Base-by-base conservation (phyloP, 192 early-diverging fungal genomes). In the Linnemannia exigua region DNA sequence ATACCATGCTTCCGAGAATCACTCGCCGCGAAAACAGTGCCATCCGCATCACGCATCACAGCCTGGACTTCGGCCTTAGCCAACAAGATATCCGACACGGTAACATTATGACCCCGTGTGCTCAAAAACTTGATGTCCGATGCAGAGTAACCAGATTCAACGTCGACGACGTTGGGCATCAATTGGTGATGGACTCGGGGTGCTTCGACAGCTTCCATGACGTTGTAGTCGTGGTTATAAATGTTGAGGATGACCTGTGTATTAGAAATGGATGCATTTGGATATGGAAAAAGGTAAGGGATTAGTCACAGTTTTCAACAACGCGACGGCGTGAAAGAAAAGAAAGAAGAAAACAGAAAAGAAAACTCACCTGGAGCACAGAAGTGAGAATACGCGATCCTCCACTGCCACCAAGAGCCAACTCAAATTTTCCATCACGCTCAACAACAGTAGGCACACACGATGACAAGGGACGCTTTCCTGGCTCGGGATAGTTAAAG, bases 111-210 rank as follows among this genome's bases (percentile, higher is more conserved):
- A 1, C 89, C 89, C n/a, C 77, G 78, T 3, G 67, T 70, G 12
- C 19, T 25, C 22, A 90, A 52, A 17, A 82, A 81, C 88, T 36
- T 51, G 61, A 74, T 84, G 58, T 63, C 77, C 51, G n/a, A 84
- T 47, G 16, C 77, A 87, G 79, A 51, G 79, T 72, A 92, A 63
- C 74, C 69, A 50, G 76, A 77, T 66, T 85, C 87, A 25, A 88
- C 79, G 61, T 72, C 77, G 1, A 79, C 84, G 3, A 70, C 54
- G 78, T 98, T 89, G 6, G 98, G 98, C 72, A 98, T 81, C 70
- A 99, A 91, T 87, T 99, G 98, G 84, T 98, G 96, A 87, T 99
- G 98, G 46, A 96, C 81, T 19, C 98, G 92, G 9, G 96, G 94
- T 44, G 79, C 70, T 54, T 92, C 91, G 0, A 98, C 88, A 1